These are phyloP conservation scores for Phytopythium cucurbitacearum DNA, from an alignment of 352 stramenopile genomes.

Conservation along the genomic window DNA sequence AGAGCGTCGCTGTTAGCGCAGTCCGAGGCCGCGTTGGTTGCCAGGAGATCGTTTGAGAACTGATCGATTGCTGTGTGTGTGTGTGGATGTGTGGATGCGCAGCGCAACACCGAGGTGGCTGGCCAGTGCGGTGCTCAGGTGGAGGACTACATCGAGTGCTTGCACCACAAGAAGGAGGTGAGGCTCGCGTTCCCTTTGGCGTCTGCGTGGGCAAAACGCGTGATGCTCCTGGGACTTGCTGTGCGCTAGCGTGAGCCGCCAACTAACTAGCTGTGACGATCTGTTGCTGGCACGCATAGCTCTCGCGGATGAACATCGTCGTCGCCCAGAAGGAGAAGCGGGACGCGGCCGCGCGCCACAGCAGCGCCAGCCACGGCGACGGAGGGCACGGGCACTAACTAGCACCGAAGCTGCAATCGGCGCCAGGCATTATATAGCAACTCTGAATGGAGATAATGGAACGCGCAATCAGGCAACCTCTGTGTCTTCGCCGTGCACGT, in stretches of 20 bases:
- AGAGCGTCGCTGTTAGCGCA: neutral
- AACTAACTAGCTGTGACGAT: neutral
- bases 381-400: constrained; percentile 29
- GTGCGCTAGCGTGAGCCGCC: neutral
- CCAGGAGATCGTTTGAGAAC: neutral
- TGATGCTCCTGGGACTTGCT: neutral
- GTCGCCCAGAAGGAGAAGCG: constrained; percentile 75
- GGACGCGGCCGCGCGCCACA: constrained; percentile 43
- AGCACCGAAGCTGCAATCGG: neutral
- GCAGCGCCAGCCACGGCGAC: constrained; percentile 16
- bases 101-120: constrained; percentile 81
- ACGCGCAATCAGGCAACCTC: too few species aligned
- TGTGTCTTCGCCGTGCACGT: too few species aligned
- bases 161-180: constrained; percentile 95
- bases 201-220: neutral
- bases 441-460: too few species aligned
- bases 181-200: neutral
- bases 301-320: constrained; percentile 83
- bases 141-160: constrained; percentile 95
- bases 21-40: constrained; percentile 19
- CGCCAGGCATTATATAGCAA: too few species aligned
- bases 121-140: constrained; percentile 83
- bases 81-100: constrained; percentile 8
- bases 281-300: constrained; percentile 22
- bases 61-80: constrained; percentile 11